These are phyloP conservation scores for Tulasnella sp. DNA, from an alignment of 768 basidiomycete genomes.

Conservation along the genomic window DNA sequence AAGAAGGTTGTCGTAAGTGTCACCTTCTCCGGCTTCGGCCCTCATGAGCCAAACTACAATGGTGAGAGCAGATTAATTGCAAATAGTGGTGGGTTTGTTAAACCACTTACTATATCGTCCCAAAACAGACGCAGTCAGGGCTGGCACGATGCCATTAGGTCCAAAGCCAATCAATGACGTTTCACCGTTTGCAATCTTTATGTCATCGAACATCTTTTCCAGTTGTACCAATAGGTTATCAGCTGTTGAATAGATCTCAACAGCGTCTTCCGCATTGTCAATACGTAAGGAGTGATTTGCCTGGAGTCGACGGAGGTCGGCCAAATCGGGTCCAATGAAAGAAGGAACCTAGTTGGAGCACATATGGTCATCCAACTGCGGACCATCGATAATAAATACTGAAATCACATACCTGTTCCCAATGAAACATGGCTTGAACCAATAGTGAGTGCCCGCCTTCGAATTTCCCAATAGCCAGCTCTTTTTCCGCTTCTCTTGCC, in stretches of 20 bases:
- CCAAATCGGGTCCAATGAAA: conserved; percentile 40
- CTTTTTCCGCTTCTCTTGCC: conserved; percentile 54
- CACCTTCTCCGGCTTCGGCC: conserved; percentile 37
- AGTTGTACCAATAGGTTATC: conserved; percentile 48
- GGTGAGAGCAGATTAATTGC: conserved; percentile 12
- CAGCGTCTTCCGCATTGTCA: conserved; percentile 35
- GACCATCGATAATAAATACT: conserved; percentile 1
- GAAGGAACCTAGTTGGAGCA: neutral
- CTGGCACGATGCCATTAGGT: conserved; percentile 44
- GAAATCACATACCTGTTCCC: conserved; percentile 29
- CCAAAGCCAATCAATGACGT: neutral
- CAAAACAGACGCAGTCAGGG: conserved; percentile 46
- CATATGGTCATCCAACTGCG: neutral
- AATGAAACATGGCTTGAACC: conserved; percentile 34
- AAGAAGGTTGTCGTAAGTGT: conserved; percentile 38
- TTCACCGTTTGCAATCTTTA: conserved; percentile 3
- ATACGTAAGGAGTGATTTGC: conserved; percentile 40
- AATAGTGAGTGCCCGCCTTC: conserved; percentile 46
- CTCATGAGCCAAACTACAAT: conserved; percentile 52
- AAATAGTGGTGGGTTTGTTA: neutral
- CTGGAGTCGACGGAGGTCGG: conserved; percentile 42
- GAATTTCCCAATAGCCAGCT: conserved; percentile 47
- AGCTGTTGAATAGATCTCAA: conserved; percentile 42
- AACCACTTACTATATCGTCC: conserved; percentile 51
- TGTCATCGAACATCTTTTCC: conserved; percentile 34